A percentile compares a stretch with the other conserved stretches of the same genome.
phyloP scores from a whole-genome alignment of 345 rosid genomes.

The Populus alba region DNA sequence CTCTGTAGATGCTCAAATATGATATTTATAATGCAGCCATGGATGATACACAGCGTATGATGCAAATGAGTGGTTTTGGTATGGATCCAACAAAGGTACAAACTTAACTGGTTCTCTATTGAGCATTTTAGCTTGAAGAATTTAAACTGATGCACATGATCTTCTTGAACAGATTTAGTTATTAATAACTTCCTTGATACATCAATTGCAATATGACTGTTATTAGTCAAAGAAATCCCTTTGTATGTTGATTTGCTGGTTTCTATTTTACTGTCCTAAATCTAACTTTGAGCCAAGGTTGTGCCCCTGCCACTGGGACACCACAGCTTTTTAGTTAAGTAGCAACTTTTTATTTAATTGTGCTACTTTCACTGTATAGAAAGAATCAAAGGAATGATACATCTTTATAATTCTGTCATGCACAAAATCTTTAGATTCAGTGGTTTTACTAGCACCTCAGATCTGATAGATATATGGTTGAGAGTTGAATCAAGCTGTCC shows the following conservation, averaged over 20 bases:
- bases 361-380: background rate
- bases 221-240: background rate
- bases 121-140: conserved; percentile 2
- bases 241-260: background rate
- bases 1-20: background rate
- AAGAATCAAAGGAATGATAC: background rate
- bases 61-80: conserved; percentile 99
- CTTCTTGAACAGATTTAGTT: background rate
- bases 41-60: conserved; percentile 90
- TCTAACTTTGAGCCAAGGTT: background rate
- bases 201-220: background rate
- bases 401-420: background rate
- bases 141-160: too few species aligned
- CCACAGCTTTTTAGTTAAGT: background rate
- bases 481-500: background rate
- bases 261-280: background rate
- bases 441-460: background rate
- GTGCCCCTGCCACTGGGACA: background rate
- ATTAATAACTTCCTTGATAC: background rate
- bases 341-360: background rate
- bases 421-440: background rate
- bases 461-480: background rate
- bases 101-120: conserved; percentile 10
- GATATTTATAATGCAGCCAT: conserved; percentile 50
- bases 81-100: conserved; percentile 79